Evolutionary conservation across 352 stramenopile species (phyloP), one percentile per base, ranked within the genome.

Genomic region (Pseudoperonospora humuli): DNA sequence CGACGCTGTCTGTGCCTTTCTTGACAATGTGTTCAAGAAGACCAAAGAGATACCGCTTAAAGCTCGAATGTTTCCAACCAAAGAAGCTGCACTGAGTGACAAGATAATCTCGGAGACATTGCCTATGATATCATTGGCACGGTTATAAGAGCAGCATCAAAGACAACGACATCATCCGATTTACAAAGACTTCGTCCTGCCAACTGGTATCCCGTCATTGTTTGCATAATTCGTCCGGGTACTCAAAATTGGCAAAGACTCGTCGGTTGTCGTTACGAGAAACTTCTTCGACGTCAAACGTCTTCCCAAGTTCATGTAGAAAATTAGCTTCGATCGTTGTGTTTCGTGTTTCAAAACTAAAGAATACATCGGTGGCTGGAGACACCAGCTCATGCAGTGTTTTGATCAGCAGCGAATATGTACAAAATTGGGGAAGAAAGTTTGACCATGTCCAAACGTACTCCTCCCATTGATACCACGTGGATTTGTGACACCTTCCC

Each of bases 1-100:
- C 7, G 68, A 85, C 29, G 70, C 73, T 9, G 68, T 82, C 3
- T 74, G 63, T 19, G 63, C 51, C 3, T 85, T 84, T 36, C 66
- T 85, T 11, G 50, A 68, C n/a, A 66, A 81, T 20, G 46, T 77
- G 8, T 70, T 75, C 24, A 34, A 61, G 17, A 76, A 76, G 40
- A 72, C 62, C 11, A 67, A 60, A 45, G 42, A 63, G 0, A 17
- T 67, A 14, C 63, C 64, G 7, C 37, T 69, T 17, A 39, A 58
- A 49, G 41, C 28, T 41, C 40, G 51, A n/a, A 43, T 67, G 15
- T 32, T 57, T 34, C 52, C 59, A 13, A 38, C n/a, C n/a, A n/a
- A n/a, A n/a, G n/a, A n/a, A n/a, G 25, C 7, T 24, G 14, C 11
- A 17, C 41, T 6, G 37, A 54, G 15, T n/a, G 38, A 54, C 3